A percentile compares a stretch with the other conserved stretches of the same genome.
Evolutionary conservation across 2,329 filamentous ascomycete genomes (phyloP).

Genomic region (Nemania diffusa): DNA sequence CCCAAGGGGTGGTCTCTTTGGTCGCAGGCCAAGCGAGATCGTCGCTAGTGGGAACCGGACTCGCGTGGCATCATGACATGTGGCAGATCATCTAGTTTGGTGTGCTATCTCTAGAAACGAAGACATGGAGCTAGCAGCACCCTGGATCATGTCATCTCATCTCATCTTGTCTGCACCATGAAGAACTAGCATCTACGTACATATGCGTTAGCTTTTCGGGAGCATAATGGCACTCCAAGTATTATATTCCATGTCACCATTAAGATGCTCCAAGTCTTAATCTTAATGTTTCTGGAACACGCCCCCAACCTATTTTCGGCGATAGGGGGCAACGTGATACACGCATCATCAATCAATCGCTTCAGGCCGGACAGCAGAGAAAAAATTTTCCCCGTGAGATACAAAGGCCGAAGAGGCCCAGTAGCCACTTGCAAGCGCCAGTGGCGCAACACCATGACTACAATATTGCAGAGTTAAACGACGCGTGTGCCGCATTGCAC

Average conservation of each 20-base stretch:
- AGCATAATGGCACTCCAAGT: neutral
- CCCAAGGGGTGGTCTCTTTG: slow-evolving; percentile 1
- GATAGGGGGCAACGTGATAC: slow-evolving; percentile 15
- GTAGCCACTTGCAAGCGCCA: neutral
- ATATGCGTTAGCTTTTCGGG: slow-evolving; percentile 1
- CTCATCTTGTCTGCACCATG: slow-evolving; percentile 2
- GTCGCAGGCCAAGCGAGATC: slow-evolving; percentile 18
- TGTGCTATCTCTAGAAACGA: slow-evolving; percentile 1
- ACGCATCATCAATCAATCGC: slow-evolving; percentile 1
- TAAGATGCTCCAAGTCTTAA: neutral
- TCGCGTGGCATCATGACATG: slow-evolving; percentile 30
- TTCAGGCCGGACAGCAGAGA: neutral
- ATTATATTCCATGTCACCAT: neutral
- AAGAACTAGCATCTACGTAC: neutral
- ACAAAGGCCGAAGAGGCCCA: neutral
- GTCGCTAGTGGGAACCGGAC: slow-evolving; percentile 7
- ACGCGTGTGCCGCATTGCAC: neutral
- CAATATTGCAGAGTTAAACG: neutral
- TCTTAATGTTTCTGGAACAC: slow-evolving; percentile 24
- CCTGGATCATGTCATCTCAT: neutral
- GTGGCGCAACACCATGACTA: neutral
- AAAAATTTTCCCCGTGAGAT: neutral
- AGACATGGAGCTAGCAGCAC: neutral
- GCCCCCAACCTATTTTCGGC: slow-evolving; percentile 34
- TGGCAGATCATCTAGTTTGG: slow-evolving; percentile 16